Percentiles rank a stretch among this genome's conserved stretches.
Conservation (phyloP, 441 rosid species). For the Syzygium malaccense region DNA sequence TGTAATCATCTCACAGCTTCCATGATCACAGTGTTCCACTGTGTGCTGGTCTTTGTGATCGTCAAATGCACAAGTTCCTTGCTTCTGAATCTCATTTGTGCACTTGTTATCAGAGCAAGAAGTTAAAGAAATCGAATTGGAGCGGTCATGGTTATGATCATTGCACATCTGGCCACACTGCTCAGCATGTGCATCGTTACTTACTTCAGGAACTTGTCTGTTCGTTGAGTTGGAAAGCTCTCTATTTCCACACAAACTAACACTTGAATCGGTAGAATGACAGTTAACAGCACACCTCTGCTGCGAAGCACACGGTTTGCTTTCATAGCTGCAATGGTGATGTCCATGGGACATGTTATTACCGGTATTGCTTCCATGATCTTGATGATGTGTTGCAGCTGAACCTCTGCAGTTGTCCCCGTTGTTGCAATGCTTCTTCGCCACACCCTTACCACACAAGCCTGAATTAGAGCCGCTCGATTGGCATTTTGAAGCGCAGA, state of each 20-base stretch:
- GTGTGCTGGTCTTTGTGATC: not conserved
- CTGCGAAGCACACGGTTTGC: not conserved
- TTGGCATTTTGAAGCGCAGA: not conserved
- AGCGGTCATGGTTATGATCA: not conserved
- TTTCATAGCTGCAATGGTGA: conserved; percentile 5
- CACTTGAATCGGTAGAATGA: not conserved
- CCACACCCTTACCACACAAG: not conserved
- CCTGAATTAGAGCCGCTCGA: not conserved
- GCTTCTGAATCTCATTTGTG: not conserved
- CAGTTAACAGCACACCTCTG: not conserved
- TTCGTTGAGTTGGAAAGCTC: not conserved
- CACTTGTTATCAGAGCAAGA: not conserved
- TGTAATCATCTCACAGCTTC: not conserved
- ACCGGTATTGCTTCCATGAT: not conserved
- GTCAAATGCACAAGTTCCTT: not conserved
- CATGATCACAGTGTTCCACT: conserved; percentile 2
- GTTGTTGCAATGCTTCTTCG: not conserved
- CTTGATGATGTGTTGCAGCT: not conserved
- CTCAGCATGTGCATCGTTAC: not conserved
- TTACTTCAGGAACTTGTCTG: not conserved
- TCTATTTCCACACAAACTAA: not conserved
- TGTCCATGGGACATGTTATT: conserved; percentile 8
- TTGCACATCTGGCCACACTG: not conserved
- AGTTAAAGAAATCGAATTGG: not conserved
- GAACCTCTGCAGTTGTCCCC: not conserved